Evolutionary conservation across 1,139 yeast species (phyloP), one percentile per base, ranked within the genome.

Genomic region (Waltiozyma sp.): DNA sequence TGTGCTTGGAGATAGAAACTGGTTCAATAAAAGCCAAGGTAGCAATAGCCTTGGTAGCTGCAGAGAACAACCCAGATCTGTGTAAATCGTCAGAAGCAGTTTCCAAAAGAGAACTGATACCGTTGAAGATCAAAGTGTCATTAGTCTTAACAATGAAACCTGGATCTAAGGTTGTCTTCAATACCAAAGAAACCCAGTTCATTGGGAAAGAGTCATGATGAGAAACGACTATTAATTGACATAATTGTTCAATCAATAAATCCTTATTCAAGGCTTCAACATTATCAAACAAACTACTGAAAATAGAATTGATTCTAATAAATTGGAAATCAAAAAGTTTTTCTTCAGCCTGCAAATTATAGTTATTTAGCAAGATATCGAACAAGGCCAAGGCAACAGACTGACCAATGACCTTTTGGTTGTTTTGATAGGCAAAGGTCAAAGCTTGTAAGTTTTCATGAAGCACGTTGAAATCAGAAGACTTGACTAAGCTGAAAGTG

Each of bases 141-240:
- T 72, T 54, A 1, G 59, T 56, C 1, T 62, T 56, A 5, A 83
- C 73, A 40, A 87, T 61, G 4, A 58, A 53, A 19, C 83, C 83
- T 3, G 95, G 84, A 54, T 89, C 94, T 28, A 77, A 57, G 6
- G 64, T 62, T 11, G 82, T 70, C 43, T 75, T 66, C 54, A 82
- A 77, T 38, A 80, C 79, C 41, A 88, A 63, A 0, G 85, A 85
- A 38, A 88, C 83, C 98, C 98, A 91, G 2, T 84, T 80, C 7
- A 50, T 48, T 46, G 69, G 69, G 28, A 72, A 62, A 4, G 49
- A 56, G 2, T 61, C 51, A 49, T 75, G 77, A 56, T 84, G 86
- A 11, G 82, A 66, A 11, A 75, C 56, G 24, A 82, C 63, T n/a
- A 84, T 58, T 19, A 77, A 48, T 8, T 67, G 62, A 18, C 70